Base-by-base conservation (phyloP, 176 grass and related monocot genomes). In the Thinopyrum elongatum region DNA sequence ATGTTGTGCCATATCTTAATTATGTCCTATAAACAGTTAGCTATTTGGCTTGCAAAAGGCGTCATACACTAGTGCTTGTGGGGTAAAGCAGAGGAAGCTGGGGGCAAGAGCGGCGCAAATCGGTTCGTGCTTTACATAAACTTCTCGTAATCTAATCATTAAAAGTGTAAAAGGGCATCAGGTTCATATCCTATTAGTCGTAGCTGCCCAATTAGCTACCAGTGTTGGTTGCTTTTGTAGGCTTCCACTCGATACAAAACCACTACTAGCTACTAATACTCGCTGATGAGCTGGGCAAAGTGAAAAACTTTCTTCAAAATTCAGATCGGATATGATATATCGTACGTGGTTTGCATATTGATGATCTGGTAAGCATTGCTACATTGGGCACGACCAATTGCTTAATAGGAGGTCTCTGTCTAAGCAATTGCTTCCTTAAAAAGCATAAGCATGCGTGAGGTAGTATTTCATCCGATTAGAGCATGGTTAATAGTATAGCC, bases 131-230 rank as follows among this genome's bases (percentile, higher is more conserved):
- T 84, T 90, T 90, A 19, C 7, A 67, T 80, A 66, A 84, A 49
- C 34, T 90, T 87, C 80, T 65, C 76, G 25, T 87, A 83, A 90
- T 90, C 80, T 51, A 17, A 51, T 51, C 47, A 51, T 51, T 51
- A 11, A 74, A 74, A 74, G 41, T 10, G 71, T 26, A 46, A 74
- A 74, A 74, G 3, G 3, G 22, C 16, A 27, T 19, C 7, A 74
- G 23, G 14, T 28, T 41, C 41, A 74, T 74, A 47, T 47, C 41
- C 41, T 74, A 47, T 69, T 36, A 74, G 14, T 17, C 71, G 13
- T 74, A 74, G 70, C 70, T 4, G 39, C 39, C 13, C 23, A 47
- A 74, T 28, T 74, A 74, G 53, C 53, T 57, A 17, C 1, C 0
- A 57, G 13, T 28, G 3, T 15, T 10, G 39, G 70, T 74, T 74